Evolutionary conservation across 306 rosid species (phyloP).

Genomic region (Cicer cuneatum): DNA sequence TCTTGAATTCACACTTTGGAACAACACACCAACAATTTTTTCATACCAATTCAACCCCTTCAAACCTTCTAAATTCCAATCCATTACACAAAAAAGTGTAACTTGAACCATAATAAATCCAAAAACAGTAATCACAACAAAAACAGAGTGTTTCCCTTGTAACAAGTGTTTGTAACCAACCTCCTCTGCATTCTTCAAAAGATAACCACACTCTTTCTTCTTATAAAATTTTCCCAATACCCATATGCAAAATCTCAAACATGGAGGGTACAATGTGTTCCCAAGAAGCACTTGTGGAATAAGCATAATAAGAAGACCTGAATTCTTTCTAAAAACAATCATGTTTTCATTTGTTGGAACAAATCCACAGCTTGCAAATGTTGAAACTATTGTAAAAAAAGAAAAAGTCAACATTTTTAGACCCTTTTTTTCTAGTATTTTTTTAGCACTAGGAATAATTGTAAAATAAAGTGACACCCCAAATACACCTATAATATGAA

Average conservation of each 20-base stretch:
- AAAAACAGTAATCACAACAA: conserved; percentile 52
- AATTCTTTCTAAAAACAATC: conserved; percentile 57
- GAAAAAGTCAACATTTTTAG: conserved; percentile 51
- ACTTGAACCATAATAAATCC: conserved; percentile 57
- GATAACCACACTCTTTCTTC: conserved; percentile 44
- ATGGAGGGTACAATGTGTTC: conserved; percentile 66
- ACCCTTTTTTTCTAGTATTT: conserved; percentile 45
- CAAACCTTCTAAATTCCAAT: conserved; percentile 58
- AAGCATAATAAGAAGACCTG: conserved; percentile 58
- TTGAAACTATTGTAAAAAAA: conserved; percentile 60
- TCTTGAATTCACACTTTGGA: conserved; percentile 63
- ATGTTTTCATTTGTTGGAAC: conserved; percentile 83
- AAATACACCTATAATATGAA: conserved; percentile 46
- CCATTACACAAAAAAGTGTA: conserved; percentile 46
- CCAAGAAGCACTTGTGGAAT: conserved; percentile 62
- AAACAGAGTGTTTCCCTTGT: conserved; percentile 38
- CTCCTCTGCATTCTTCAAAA: conserved; percentile 43
- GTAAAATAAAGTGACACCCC: conserved; percentile 48
- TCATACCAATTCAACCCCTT: conserved; percentile 50
- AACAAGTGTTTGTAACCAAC: conserved; percentile 58
- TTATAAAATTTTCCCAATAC: conserved; percentile 49
- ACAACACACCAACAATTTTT: conserved; percentile 52
- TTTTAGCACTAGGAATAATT: conserved; percentile 47
- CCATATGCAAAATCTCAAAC: conserved; percentile 50
- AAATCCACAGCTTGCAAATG: conserved; percentile 70